These are phyloP conservation scores for Lodderomyces beijingensis DNA, from an alignment of 1,139 yeast genomes.

Conservation along the genomic window DNA sequence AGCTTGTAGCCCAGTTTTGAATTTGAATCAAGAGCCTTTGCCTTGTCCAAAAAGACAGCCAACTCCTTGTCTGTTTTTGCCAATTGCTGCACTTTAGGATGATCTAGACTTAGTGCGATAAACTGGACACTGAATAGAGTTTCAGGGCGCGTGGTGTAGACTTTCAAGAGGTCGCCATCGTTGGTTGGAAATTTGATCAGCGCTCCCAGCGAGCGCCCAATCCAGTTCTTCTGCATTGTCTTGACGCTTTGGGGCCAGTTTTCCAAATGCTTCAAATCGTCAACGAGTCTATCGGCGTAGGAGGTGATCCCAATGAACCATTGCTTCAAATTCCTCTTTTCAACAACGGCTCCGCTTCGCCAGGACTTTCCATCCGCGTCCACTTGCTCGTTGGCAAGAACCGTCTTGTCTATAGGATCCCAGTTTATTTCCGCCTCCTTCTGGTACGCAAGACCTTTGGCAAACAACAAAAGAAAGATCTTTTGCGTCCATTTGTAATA, in stretches of 20 bases:
- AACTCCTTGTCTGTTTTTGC: slow-evolving; percentile 38
- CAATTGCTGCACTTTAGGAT: slow-evolving; percentile 49
- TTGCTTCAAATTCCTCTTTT: slow-evolving; percentile 72
- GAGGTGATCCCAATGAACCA: slow-evolving; percentile 92
- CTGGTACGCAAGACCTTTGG: slow-evolving; percentile 79
- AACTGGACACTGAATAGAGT: slow-evolving; percentile 81
- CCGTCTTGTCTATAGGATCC: slow-evolving; percentile 96
- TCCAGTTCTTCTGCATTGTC: slow-evolving; percentile 91
- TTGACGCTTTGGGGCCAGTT: slow-evolving; percentile 90
- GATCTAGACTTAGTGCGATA: slow-evolving; percentile 70
- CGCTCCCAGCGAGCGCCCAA: slow-evolving; percentile 83
- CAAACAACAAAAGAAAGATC: slow-evolving; percentile 66
- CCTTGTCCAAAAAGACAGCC: slow-evolving; percentile 37
- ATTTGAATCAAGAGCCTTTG: slow-evolving; percentile 35
- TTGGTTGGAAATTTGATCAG: slow-evolving; percentile 47
- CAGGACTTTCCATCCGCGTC: slow-evolving; percentile 87
- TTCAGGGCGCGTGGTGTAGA: slow-evolving; percentile 88
- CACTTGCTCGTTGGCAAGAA: slow-evolving; percentile 94
- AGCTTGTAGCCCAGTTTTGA: slow-evolving; percentile 65
- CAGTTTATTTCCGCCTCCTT: slow-evolving; percentile 88
- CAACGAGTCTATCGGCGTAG: slow-evolving; percentile 61
- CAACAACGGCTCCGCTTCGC: slow-evolving; percentile 96
- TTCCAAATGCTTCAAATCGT: slow-evolving; percentile 55
- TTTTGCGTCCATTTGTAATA: slow-evolving; percentile 93
- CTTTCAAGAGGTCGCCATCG: slow-evolving; percentile 29